Percentiles rank a stretch among this genome's conserved stretches.
Conservation (phyloP, 805 yeast genomes). For the Yarrowia sp. region DNA sequence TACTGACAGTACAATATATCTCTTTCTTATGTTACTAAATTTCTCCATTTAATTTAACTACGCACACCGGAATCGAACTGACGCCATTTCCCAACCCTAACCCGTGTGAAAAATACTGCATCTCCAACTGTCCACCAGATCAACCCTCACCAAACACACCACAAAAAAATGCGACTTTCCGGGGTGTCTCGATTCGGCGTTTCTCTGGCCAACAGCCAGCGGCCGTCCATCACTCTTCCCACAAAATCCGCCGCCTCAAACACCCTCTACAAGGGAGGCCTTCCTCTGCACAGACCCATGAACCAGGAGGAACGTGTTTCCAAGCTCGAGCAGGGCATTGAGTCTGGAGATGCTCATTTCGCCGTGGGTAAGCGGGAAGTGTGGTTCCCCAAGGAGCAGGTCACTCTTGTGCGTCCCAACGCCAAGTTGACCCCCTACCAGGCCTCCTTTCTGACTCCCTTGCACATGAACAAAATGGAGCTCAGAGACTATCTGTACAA, state of each 20-base stretch:
- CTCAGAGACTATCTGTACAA: constrained; percentile 90
- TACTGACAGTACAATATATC: too few relatives aligned
- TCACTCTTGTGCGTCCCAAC: constrained; percentile 79
- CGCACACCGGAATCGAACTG: not conserved
- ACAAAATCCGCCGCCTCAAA: not conserved
- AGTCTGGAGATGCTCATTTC: constrained; percentile 57
- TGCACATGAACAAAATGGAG: constrained; percentile 89
- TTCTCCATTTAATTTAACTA: not conserved
- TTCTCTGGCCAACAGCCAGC: constrained; percentile 15
- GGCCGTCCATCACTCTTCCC: constrained; percentile 19
- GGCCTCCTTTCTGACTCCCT: constrained; percentile 93
- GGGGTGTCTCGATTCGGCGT: constrained; percentile 25
- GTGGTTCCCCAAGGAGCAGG: constrained; percentile 82
- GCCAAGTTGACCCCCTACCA: constrained; percentile 98
- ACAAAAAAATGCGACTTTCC: constrained; percentile 4
- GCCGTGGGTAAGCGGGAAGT: constrained; percentile 70
- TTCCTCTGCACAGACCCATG: constrained; percentile 19
- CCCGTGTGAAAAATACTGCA: constrained; percentile 21
- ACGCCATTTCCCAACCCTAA: not conserved
- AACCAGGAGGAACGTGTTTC: constrained; percentile 3
- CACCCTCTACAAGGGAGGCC: constrained; percentile 7
- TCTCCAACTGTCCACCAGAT: not conserved
- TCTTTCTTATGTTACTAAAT: too few relatives aligned
- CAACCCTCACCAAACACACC: not conserved
- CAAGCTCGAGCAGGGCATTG: constrained; percentile 11